Evolutionary conservation across 768 basidiomycete genomes (phyloP).

Genomic region (Tylopilus balloui): DNA sequence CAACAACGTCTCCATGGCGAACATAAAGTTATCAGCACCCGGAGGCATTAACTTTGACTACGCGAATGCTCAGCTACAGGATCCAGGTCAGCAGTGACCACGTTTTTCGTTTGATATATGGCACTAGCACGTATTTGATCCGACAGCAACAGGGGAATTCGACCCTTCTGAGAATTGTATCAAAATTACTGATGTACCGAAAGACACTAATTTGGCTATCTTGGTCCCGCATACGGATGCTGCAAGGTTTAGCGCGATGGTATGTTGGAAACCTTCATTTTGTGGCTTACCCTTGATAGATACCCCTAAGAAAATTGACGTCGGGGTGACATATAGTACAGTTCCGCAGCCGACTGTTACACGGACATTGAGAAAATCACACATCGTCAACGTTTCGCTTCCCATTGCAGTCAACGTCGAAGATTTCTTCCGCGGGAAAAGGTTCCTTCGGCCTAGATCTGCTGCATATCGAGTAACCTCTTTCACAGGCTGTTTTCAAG

Average conservation of each 20-base stretch:
- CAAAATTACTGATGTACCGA: constrained; percentile 44
- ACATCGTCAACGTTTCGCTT: constrained; percentile 60
- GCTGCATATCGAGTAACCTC: not conserved
- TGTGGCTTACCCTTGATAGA: not conserved
- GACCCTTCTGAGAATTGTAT: constrained; percentile 42
- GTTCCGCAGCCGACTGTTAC: constrained; percentile 44
- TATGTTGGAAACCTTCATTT: constrained; percentile 30
- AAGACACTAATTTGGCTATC: constrained; percentile 44
- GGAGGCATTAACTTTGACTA: constrained; percentile 48
- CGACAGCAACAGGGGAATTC: constrained; percentile 26
- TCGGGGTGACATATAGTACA: constrained; percentile 68
- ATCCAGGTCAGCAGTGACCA: constrained; percentile 26
- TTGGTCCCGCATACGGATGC: constrained; percentile 64
- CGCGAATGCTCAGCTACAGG: constrained; percentile 38
- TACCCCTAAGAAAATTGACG: constrained; percentile 56
- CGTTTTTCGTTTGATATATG: constrained; percentile 10
- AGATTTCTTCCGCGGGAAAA: constrained; percentile 88
- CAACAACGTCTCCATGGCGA: constrained; percentile 55
- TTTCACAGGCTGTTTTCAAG: constrained; percentile 74
- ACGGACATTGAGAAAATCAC: constrained; percentile 52
- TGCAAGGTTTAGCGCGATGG: constrained; percentile 57
- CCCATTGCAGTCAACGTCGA: constrained; percentile 93
- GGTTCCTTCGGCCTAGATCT: constrained; percentile 38
- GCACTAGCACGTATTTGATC: constrained; percentile 3
- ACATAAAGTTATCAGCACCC: constrained; percentile 50